These are phyloP conservation scores for Trametes cinnabarina DNA, from an alignment of 768 basidiomycete species.

Conservation along the genomic window DNA sequence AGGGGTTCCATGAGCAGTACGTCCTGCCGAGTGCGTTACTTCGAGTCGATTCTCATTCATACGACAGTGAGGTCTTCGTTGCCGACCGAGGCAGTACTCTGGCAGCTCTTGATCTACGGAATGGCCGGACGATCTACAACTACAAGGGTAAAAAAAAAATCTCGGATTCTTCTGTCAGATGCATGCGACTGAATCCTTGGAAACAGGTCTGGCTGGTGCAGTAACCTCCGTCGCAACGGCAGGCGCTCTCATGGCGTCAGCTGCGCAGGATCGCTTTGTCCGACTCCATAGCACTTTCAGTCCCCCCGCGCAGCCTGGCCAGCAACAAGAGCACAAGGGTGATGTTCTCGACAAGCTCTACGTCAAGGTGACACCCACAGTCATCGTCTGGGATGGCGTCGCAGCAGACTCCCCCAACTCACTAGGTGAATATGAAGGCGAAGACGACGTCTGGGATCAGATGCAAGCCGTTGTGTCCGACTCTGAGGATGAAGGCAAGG, in stretches of 20 bases:
- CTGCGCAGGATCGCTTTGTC: slow-evolving; percentile 65
- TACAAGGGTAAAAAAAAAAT: slow-evolving; percentile 55
- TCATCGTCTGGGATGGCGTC: slow-evolving; percentile 58
- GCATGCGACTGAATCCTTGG: background rate
- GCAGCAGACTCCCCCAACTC: slow-evolving; percentile 1
- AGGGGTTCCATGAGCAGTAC: slow-evolving; percentile 64
- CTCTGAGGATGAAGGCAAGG: background rate
- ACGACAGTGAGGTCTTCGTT: slow-evolving; percentile 62
- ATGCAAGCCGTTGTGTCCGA: slow-evolving; percentile 52
- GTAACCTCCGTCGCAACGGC: slow-evolving; percentile 62
- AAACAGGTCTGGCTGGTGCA: slow-evolving; percentile 66
- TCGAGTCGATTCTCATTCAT: background rate
- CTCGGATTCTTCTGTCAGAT: background rate
- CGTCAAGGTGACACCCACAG: slow-evolving; percentile 60
- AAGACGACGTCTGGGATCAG: slow-evolving; percentile 66
- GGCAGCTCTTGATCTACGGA: slow-evolving; percentile 66
- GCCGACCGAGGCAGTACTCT: slow-evolving; percentile 65
- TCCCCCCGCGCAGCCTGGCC: slow-evolving; percentile 46
- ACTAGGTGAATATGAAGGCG: slow-evolving; percentile 38
- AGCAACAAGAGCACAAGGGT: slow-evolving; percentile 57
- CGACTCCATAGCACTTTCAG: slow-evolving; percentile 65
- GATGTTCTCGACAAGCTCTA: slow-evolving; percentile 61
- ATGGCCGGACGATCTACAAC: slow-evolving; percentile 58
- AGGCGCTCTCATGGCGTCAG: slow-evolving; percentile 54
- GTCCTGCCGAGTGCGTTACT: slow-evolving; percentile 31